Percentiles rank a stretch among this genome's conserved stretches.
phyloP scores from a whole-genome alignment of 2,329 filamentous ascomycete species.

The Aspergillus bombycis region DNA sequence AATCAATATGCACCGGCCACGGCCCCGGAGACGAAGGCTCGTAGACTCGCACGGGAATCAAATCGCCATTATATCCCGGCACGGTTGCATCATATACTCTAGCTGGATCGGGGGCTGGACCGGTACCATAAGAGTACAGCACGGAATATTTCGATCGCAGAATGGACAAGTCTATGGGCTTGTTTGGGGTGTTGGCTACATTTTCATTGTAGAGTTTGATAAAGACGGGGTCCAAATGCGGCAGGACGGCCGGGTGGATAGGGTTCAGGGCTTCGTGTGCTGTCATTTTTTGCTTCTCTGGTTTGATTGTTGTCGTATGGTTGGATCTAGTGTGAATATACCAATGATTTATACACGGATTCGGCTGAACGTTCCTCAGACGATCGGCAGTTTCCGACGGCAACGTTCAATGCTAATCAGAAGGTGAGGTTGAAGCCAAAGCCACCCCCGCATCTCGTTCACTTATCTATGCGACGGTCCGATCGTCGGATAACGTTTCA shows the following conservation, averaged over 20 bases:
- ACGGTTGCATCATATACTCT: constrained; percentile 45
- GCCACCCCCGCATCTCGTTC: constrained; percentile 19
- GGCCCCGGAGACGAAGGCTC: constrained; percentile 44
- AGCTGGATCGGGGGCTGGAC: constrained; percentile 45
- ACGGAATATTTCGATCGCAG: constrained; percentile 49
- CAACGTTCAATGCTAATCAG: background rate
- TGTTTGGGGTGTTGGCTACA: constrained; percentile 45
- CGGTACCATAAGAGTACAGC: constrained; percentile 52
- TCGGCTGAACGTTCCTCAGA: background rate
- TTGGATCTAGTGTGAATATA: background rate
- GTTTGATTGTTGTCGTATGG: background rate
- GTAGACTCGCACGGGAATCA: constrained; percentile 49
- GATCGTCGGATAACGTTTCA: constrained; percentile 2
- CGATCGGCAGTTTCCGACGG: background rate
- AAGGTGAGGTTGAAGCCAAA: background rate
- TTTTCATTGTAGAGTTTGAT: constrained; percentile 54
- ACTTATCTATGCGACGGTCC: constrained; percentile 32
- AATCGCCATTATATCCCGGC: constrained; percentile 35
- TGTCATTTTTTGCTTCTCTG: background rate
- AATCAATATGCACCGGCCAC: constrained; percentile 55
- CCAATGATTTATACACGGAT: background rate
- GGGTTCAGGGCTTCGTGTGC: constrained; percentile 52
- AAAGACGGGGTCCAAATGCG: constrained; percentile 52
- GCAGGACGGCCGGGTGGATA: constrained; percentile 52
- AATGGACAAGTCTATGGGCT: constrained; percentile 44